Evolutionary conservation across 371 early-diverging fungal species (phyloP), one percentile per base, ranked within the genome.

Genomic region (Sporodiniella umbellata): DNA sequence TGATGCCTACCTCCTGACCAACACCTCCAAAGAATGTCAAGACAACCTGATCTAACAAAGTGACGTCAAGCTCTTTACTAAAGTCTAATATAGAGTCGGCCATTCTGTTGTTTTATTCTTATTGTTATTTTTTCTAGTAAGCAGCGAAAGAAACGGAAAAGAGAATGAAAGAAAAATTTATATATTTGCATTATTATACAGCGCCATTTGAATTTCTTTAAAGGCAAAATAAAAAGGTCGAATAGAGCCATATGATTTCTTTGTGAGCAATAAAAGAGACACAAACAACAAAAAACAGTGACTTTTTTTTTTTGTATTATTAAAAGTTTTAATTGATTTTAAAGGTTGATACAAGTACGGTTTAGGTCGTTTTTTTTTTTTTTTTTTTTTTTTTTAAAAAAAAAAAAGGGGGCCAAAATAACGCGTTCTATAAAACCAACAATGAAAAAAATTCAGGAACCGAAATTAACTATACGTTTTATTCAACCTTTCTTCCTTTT

Each of bases 1-100:
- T n/a, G n/a, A n/a, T n/a, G n/a, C n/a, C 30, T 84, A 91, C 92
- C 54, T 92, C 88, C 15, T 66, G 58, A 52, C 92, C 92, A 33
- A 71, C 57, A 37, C 86, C 86, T 8, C 70, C 56, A 66, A 66
- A 93, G 56, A 93, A 80, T 39, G 90, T 81, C 42, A 80, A 75
- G 40, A 96, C 97, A 18, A 96, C 94, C 37, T 80, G 82, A 83
- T 98, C 98, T 52, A 98, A 78, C 60, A 93, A 76, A 31, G 68
- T 60, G 48, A 95, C 80, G 65, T 98, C 92, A 56, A 98, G 81
- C 45, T 94, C 93, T 58, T 80, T 79, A 64, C 79, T 81, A 66
- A 95, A 95, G 66, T 97, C 95, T 57, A 97, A 85, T 65, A 97
- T 87, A 51, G 74, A 73, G 79, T 90, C 68, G 28, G 68, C 64